These are phyloP conservation scores for Botrytis fabae DNA, from an alignment of 2,329 filamentous ascomycete genomes.

Conservation along the genomic window DNA sequence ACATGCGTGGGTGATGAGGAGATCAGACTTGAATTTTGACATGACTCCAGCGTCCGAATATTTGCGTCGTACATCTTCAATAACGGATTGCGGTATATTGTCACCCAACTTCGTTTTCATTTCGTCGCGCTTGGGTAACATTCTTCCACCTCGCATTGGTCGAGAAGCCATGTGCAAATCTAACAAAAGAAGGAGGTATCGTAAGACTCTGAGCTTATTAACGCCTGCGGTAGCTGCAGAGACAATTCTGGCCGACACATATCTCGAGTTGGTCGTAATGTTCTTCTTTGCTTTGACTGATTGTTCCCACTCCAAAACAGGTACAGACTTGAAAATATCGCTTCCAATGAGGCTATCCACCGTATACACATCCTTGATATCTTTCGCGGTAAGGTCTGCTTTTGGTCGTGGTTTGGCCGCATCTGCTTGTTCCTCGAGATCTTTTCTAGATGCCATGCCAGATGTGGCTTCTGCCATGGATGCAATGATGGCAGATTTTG, in stretches of 20 bases:
- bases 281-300: slow-evolving; percentile 58
- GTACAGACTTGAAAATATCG: slow-evolving; percentile 66
- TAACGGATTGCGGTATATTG: slow-evolving; percentile 59
- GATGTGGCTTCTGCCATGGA: slow-evolving; percentile 62
- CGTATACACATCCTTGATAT: slow-evolving; percentile 72
- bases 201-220: slow-evolving; percentile 57
- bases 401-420: slow-evolving; percentile 71
- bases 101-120: slow-evolving; percentile 54
- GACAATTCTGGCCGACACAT: slow-evolving; percentile 60
- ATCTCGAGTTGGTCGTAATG: slow-evolving; percentile 58
- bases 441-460: slow-evolving; percentile 65
- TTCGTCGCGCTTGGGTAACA: slow-evolving; percentile 62
- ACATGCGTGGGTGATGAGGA: slow-evolving; percentile 72
- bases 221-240: slow-evolving; percentile 49
- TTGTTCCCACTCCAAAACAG: slow-evolving; percentile 74
- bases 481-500: slow-evolving; percentile 60
- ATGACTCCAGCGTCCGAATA: slow-evolving; percentile 66
- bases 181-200: slow-evolving; percentile 60
- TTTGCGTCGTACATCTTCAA: slow-evolving; percentile 67
- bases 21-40: slow-evolving; percentile 69
- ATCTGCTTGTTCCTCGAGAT: slow-evolving; percentile 65
- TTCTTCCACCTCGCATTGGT: slow-evolving; percentile 47
- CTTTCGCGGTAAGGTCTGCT: slow-evolving; percentile 65
- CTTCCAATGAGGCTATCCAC: slow-evolving; percentile 64
- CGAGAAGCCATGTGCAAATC: slow-evolving; percentile 53